Conservation (phyloP, 257 asterid genomes). For the Fraxinus excelsior region DNA sequence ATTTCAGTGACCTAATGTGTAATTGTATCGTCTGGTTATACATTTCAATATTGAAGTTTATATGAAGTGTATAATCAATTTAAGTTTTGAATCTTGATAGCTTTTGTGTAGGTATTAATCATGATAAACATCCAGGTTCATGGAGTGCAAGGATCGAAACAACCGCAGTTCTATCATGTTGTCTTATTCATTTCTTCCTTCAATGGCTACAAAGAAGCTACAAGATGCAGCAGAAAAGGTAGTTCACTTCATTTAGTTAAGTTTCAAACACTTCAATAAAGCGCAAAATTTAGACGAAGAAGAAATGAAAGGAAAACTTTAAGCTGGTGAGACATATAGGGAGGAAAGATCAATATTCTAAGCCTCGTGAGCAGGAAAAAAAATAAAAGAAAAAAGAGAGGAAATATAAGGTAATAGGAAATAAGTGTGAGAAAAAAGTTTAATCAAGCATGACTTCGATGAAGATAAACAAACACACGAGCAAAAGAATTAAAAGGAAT, state of each 20-base stretch:
- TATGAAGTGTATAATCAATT: constrained; percentile 21
- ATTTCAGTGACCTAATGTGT: constrained; percentile 6
- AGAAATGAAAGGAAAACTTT: background rate
- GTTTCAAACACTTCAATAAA: background rate
- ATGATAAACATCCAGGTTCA: constrained; percentile 86
- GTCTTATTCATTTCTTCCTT: constrained; percentile 90
- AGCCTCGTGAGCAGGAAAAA: background rate
- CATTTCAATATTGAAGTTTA: constrained; percentile 16
- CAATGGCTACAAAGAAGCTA: constrained; percentile 80
- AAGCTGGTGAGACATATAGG: background rate
- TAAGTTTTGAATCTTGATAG: constrained; percentile 52
- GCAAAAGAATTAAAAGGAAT: background rate
- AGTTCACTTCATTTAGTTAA: constrained; percentile 15
- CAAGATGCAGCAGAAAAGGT: constrained; percentile 84
- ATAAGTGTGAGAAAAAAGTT: background rate
- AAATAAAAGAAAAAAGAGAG: background rate
- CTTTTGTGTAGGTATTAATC: constrained; percentile 71
- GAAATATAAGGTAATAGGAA: background rate
- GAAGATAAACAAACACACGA: background rate
- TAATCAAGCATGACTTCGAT: background rate
- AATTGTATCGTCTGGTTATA: background rate
- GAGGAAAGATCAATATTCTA: background rate
- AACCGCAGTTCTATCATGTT: constrained; percentile 66
- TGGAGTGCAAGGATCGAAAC: constrained; percentile 94
- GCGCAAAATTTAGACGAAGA: background rate